Evolutionary conservation across 116 monocot species (phyloP).

Genomic region (Zostera marina): DNA sequence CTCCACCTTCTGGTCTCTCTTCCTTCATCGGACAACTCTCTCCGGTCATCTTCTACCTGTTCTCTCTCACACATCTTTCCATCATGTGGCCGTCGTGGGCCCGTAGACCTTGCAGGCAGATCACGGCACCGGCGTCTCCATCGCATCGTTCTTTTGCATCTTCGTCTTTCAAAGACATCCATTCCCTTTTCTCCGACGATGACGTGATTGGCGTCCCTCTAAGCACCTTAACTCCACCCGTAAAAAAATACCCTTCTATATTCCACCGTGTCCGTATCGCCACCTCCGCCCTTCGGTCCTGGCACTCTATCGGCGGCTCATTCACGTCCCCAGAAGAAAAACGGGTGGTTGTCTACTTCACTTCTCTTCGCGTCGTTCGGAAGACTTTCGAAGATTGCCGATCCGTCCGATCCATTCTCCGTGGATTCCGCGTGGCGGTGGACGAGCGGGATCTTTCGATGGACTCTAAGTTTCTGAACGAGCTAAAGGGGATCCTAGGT

Average conservation of each 20-base stretch:
- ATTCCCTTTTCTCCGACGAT: conserved; percentile 30
- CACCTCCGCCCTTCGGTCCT: conserved; percentile 41
- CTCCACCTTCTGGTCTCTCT: background rate
- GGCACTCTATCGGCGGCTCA: conserved; percentile 20
- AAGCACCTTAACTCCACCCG: background rate
- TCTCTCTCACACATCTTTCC: background rate
- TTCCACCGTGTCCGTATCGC: conserved; percentile 72
- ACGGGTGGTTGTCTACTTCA: conserved; percentile 44
- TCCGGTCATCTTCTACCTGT: background rate
- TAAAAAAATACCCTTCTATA: conserved; percentile 15
- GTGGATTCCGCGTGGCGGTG: conserved; percentile 55
- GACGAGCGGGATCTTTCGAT: conserved; percentile 84
- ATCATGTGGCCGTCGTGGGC: conserved; percentile 51
- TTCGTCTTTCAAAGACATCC: conserved; percentile 41
- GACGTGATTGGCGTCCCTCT: too few relatives aligned
- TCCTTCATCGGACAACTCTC: background rate
- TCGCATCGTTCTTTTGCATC: conserved; percentile 9
- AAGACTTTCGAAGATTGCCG: conserved; percentile 77
- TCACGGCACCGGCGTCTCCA: conserved; percentile 6
- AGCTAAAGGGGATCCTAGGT: conserved; percentile 49
- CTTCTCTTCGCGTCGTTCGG: conserved; percentile 67
- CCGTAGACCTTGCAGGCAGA: conserved; percentile 12
- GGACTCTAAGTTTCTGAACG: conserved; percentile 52
- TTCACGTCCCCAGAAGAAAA: conserved; percentile 4
- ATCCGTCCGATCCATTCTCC: conserved; percentile 46